Evolutionary conservation across 352 stramenopile genomes (phyloP).

Genomic region (Pythium biforme): DNA sequence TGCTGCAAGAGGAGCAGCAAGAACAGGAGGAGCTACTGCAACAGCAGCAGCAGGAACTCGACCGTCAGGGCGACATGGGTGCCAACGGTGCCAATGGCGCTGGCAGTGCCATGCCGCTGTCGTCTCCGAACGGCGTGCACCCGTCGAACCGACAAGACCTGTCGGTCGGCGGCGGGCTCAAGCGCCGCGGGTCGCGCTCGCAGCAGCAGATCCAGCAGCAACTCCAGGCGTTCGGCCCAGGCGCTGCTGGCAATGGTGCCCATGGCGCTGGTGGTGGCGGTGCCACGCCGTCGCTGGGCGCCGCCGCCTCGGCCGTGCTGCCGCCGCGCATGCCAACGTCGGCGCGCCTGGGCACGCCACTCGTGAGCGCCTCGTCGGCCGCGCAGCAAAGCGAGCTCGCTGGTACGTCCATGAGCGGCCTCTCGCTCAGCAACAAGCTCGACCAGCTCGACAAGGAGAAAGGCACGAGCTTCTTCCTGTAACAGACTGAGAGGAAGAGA

Average conservation of each 20-base stretch:
- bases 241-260: not conserved
- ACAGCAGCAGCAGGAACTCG: constrained; percentile 11
- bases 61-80: not conserved
- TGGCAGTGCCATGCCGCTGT: not conserved
- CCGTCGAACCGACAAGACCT: not conserved
- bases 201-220: constrained; percentile 17
- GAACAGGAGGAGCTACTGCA: constrained; percentile 15
- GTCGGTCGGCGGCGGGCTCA: not conserved
- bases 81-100: not conserved
- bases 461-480: constrained; percentile 28
- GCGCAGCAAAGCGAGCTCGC: not conserved
- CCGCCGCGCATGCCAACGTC: constrained; percentile 14
- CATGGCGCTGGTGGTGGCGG: not conserved
- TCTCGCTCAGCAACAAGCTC: constrained; percentile 63
- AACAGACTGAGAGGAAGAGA: not conserved
- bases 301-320: constrained; percentile 4
- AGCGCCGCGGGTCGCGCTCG: constrained; percentile 9
- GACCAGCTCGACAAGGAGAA: constrained; percentile 77
- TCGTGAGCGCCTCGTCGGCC: constrained; percentile 7
- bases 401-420: constrained; percentile 17
- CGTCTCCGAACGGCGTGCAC: constrained; percentile 2
- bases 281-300: not conserved
- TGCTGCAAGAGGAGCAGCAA: constrained; percentile 18
- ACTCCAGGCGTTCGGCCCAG: not conserved
- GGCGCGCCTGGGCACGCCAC: constrained; percentile 12